These are phyloP conservation scores for Yamadazyma atmosphaerica DNA, from an alignment of 1,139 yeast species.

Conservation along the genomic window DNA sequence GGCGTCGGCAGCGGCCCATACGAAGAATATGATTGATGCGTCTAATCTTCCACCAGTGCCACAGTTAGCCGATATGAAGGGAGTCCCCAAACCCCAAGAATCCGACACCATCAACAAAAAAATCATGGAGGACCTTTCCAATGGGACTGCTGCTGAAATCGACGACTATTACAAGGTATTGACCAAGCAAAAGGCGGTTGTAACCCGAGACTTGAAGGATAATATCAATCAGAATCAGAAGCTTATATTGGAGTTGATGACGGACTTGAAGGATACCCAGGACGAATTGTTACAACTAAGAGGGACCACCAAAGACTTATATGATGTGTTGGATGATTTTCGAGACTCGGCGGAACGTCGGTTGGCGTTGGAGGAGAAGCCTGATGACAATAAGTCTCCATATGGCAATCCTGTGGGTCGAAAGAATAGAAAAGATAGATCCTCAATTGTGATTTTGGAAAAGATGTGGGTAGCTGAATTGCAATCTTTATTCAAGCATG, in stretches of 20 bases:
- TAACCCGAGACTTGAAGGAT: conserved; percentile 63
- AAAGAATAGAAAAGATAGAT: conserved; percentile 49
- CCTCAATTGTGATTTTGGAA: conserved; percentile 71
- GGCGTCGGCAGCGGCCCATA: conserved; percentile 37
- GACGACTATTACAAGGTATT: conserved; percentile 68
- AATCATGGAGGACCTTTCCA: conserved; percentile 54
- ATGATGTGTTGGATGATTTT: conserved; percentile 65
- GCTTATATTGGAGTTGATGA: conserved; percentile 67
- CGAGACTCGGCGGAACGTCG: conserved; percentile 67
- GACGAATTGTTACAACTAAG: conserved; percentile 65
- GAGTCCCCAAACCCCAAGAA: conserved; percentile 5
- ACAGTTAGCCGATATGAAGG: conserved; percentile 16
- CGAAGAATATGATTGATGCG: conserved; percentile 27
- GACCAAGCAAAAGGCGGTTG: conserved; percentile 49
- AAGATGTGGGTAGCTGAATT: conserved; percentile 81
- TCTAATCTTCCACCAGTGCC: conserved; percentile 45
- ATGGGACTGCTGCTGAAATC: conserved; percentile 72
- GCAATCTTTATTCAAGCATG: conserved; percentile 71
- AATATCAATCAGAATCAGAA: conserved; percentile 72
- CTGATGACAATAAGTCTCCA: conserved; percentile 13
- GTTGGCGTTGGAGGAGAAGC: conserved; percentile 42
- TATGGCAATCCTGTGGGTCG: conserved; percentile 6
- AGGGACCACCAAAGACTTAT: conserved; percentile 58
- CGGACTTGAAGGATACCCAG: conserved; percentile 62
- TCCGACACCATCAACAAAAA: conserved; percentile 27